Conservation (phyloP, 1,284 basidiomycete species). For the Schizophyllum amplum region DNA sequence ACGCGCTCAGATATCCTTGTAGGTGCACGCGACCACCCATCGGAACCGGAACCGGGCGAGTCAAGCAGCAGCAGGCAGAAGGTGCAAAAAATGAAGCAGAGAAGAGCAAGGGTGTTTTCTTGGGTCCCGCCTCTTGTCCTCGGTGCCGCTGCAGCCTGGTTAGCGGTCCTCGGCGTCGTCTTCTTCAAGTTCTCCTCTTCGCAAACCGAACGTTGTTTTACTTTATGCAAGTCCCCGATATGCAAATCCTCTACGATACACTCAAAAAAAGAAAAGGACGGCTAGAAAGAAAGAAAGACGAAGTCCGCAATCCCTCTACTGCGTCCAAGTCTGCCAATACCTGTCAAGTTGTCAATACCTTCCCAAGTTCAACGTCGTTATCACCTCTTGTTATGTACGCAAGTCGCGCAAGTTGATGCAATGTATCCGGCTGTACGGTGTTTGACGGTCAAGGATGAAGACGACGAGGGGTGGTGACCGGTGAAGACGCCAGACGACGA, state of each 20-base stretch:
- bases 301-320: not conserved
- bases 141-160: not conserved
- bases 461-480: too few species aligned
- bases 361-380: not conserved
- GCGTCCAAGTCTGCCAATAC: conserved; percentile 8
- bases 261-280: not conserved
- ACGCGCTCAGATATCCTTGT: not conserved
- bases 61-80: not conserved
- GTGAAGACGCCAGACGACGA: too few species aligned
- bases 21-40: not conserved
- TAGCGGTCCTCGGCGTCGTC: not conserved
- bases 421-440: not conserved
- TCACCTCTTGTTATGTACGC: not conserved
- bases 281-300: not conserved
- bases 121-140: not conserved
- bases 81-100: not conserved
- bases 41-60: not conserved
- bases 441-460: too few species aligned
- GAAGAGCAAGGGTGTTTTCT: not conserved
- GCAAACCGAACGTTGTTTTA: not conserved
- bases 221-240: not conserved
- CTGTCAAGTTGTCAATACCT: conserved; percentile 17
- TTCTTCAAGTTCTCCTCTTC: not conserved
- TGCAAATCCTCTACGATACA: not conserved
- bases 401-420: not conserved